phyloP scores from a whole-genome alignment of 306 rosid species.

The Lotus japonicus region DNA sequence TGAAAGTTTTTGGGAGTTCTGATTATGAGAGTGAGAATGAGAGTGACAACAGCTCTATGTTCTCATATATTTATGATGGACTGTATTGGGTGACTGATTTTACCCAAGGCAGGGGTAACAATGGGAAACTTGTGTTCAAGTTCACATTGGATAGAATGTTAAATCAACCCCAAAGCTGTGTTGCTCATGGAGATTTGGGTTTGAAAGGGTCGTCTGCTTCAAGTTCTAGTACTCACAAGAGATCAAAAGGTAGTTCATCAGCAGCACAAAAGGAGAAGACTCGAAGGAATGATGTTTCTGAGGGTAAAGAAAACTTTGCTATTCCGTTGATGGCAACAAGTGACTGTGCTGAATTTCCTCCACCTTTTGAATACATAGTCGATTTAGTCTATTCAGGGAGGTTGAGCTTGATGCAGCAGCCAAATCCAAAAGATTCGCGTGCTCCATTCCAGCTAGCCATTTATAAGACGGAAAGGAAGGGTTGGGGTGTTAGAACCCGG shows the following conservation, averaged over 20 bases:
- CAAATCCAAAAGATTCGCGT: no score
- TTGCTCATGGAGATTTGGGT: not conserved
- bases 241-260: not conserved
- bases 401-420: no score
- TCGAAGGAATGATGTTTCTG: constrained; percentile 22
- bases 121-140: constrained; percentile 33
- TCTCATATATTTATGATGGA: constrained; percentile 25
- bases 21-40: not conserved
- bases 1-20: not conserved
- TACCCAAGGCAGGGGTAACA: constrained; percentile 13
- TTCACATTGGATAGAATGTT: constrained; percentile 15
- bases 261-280: not conserved
- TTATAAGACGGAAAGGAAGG: constrained; percentile 13
- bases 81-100: constrained; percentile 27
- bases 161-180: not conserved
- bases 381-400: not conserved
- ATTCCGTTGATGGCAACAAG: constrained; percentile 14
- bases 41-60: not conserved
- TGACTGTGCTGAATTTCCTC: not conserved
- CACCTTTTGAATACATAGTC: constrained; percentile 16
- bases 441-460: constrained; percentile 32
- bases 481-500: constrained; percentile 48
- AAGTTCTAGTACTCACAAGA: not conserved
- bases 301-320: constrained; percentile 32
- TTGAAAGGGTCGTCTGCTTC: not conserved